Evolutionary conservation across 2,329 filamentous ascomycete genomes (phyloP), one percentile per base, ranked within the genome.

Genomic region (Paramyrothecium sp.): DNA sequence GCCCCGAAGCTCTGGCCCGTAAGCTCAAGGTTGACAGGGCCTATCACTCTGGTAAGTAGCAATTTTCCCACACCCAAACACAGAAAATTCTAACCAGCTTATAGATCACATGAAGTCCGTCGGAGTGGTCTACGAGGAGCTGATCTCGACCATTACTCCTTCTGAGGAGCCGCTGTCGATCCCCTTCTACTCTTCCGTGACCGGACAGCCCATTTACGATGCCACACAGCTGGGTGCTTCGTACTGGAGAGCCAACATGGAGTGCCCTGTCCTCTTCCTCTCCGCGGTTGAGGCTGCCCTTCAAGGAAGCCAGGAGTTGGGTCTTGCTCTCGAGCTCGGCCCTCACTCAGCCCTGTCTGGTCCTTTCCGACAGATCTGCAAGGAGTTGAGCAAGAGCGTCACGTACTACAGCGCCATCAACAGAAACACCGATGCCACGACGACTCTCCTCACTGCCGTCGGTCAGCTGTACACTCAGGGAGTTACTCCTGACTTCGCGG

Each of bases 231-330:
- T 60, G 8, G 26, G 51, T 22, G 30, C 53, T 10, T 56, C 56
- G 3, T 70, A 70, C 60, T 71, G 66, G 66, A 54, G 55, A 3
- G 53, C 55, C n/a, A 70, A 67, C 56, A 54, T 71, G 49, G 58
- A 65, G 11, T 63, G 59, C 4, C 62, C 66, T 20, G 67, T 71
- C 5, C 54, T 57, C 3, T 65, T 60, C 54, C 53, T 26, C 48
- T 59, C 51, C 33, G 54, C 58, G 22, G 38, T 64, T 22, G 47
- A 7, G 3, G 8, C 21, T 49, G 17, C n/a, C 55, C 23, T 53
- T 58, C 20, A 44, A 44, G 20, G n/a, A 33, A 21, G 3, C 11
- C n/a, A 21, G 53, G 33, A 56, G 20, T 21, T 47, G 7, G 34
- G 17, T 21, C 19, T 67, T 1, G 54, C 64, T 30, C 33, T 65